phyloP scores from a whole-genome alignment of 2,329 filamentous ascomycete genomes.

The Phoma sp. region DNA sequence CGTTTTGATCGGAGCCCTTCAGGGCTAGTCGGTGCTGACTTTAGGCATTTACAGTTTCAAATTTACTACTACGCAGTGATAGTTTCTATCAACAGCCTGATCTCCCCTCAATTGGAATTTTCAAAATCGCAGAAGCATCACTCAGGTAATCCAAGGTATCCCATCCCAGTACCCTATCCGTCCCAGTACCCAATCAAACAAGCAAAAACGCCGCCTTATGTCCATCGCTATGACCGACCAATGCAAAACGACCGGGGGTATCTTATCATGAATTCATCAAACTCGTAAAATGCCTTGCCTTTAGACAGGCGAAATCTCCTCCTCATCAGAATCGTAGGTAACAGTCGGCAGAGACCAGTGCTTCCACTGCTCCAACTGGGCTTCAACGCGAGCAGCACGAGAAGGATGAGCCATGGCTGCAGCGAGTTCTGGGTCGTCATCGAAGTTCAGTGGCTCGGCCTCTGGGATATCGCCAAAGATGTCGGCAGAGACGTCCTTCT shows the following conservation, averaged over 20 bases:
- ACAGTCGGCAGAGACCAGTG: conserved; percentile 22
- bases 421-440: conserved; percentile 21
- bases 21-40: no score
- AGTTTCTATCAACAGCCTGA: no score
- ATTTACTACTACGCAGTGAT: no score
- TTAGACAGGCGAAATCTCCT: conserved; percentile 19
- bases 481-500: conserved; percentile 6
- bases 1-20: no score
- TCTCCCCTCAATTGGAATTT: no score
- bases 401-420: conserved; percentile 16
- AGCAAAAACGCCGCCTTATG: not conserved
- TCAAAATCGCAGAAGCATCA: not conserved
- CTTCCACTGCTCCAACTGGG: conserved; percentile 10
- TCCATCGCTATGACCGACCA: not conserved
- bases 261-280: conserved; percentile 10
- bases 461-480: conserved; percentile 30
- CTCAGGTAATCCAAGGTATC: not conserved
- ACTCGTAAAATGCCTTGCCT: not conserved
- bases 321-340: conserved; percentile 35
- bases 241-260: conserved; percentile 11
- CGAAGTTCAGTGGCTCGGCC: conserved; percentile 26
- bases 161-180: not conserved
- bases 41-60: no score
- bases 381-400: conserved; percentile 16
- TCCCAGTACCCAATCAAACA: not conserved